A percentile compares a stretch with the other conserved stretches of the same genome.
These are phyloP conservation scores for Kluyveromyces nonfermentans DNA, from an alignment of 805 yeast species.

Conservation along the genomic window DNA sequence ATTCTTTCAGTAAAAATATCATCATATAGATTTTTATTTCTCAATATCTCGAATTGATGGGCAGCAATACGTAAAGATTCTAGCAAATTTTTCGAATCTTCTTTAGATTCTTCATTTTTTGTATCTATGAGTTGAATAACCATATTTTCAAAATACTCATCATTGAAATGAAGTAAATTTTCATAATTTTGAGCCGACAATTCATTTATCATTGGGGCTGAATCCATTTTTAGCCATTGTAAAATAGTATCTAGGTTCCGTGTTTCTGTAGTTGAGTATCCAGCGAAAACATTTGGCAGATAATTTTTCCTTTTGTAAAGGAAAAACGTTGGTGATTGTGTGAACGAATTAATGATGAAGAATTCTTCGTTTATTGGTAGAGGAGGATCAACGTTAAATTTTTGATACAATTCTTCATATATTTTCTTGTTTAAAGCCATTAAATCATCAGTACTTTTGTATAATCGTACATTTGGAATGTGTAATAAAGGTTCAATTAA, in stretches of 20 bases:
- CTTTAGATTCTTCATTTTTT: slow-evolving; percentile 12
- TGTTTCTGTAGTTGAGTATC: slow-evolving; percentile 54
- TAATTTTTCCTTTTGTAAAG: slow-evolving; percentile 50
- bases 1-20: slow-evolving; percentile 30
- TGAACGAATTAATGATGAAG: slow-evolving; percentile 41
- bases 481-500: slow-evolving; percentile 51
- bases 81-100: slow-evolving; percentile 20
- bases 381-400: slow-evolving; percentile 36
- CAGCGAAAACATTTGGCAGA: slow-evolving; percentile 45
- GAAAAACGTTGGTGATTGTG: slow-evolving; percentile 54
- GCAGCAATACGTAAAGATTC: slow-evolving; percentile 27
- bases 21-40: slow-evolving; percentile 34
- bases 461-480: slow-evolving; percentile 47
- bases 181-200: slow-evolving; percentile 32
- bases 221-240: slow-evolving; percentile 40
- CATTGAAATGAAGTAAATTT: slow-evolving; percentile 10
- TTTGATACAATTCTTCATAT: slow-evolving; percentile 31
- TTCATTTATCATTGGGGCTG: slow-evolving; percentile 45
- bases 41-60: slow-evolving; percentile 39
- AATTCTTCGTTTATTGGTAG: slow-evolving; percentile 31
- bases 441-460: slow-evolving; percentile 41
- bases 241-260: slow-evolving; percentile 41
- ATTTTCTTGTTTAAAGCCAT: slow-evolving; percentile 33
- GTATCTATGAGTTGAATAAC: slow-evolving; percentile 17
- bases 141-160: slow-evolving; percentile 14